These are phyloP conservation scores for Trichoderma sp. DNA, from an alignment of 2,329 filamentous ascomycete genomes.

Conservation along the genomic window DNA sequence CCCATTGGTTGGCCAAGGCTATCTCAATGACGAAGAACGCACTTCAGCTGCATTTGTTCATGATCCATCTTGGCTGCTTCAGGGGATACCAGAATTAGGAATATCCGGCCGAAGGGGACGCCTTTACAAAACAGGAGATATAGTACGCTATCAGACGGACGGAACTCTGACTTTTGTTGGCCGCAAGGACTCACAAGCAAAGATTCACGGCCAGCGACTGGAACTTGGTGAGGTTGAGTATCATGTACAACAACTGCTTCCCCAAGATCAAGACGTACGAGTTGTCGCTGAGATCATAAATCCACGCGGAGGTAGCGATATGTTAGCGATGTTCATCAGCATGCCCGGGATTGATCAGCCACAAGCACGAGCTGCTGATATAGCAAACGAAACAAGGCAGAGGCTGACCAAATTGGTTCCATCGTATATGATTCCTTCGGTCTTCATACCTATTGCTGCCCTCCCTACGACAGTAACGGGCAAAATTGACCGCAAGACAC, in stretches of 20 bases:
- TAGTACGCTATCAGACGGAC: conserved; percentile 44
- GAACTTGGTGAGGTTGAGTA: conserved; percentile 40
- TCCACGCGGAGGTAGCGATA: neutral
- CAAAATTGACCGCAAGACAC: neutral
- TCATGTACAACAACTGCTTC: conserved; percentile 30
- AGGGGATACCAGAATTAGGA: neutral
- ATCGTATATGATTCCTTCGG: neutral
- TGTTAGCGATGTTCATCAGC: neutral
- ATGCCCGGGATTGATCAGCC: neutral
- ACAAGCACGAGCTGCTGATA: neutral
- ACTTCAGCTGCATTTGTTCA: neutral
- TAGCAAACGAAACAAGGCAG: neutral
- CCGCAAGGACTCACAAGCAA: conserved; percentile 58
- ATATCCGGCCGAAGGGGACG: neutral
- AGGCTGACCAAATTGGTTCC: neutral
- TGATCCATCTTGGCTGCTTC: neutral
- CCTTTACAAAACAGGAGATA: conserved; percentile 50
- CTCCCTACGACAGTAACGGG: neutral
- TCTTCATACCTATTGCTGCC: neutral
- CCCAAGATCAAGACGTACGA: neutral
- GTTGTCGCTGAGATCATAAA: neutral
- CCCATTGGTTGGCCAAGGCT: conserved; percentile 5
- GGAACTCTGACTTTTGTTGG: conserved; percentile 44
- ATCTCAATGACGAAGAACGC: conserved; percentile 9
- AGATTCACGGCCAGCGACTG: conserved; percentile 56